Conservation (phyloP, 306 rosid species). For the Prunus salicina region DNA sequence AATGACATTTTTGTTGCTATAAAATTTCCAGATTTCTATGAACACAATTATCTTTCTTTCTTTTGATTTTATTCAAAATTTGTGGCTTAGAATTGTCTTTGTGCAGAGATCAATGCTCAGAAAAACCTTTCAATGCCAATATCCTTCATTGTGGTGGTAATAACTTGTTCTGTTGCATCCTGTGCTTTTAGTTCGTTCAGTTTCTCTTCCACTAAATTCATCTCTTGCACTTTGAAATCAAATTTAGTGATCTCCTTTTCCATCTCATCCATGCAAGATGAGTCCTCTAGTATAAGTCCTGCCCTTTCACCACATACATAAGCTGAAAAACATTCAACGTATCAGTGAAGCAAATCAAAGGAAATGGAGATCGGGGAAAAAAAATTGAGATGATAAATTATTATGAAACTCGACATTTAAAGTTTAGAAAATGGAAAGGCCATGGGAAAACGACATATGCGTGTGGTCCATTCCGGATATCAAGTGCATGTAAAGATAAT, state of each 20-base stretch:
- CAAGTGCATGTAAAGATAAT: no score
- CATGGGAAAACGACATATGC: no score
- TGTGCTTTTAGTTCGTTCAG: conserved; percentile 13
- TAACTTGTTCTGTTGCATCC: neutral
- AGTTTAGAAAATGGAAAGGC: no score
- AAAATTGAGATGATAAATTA: neutral
- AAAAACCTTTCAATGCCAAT: conserved; percentile 37
- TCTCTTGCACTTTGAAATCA: conserved; percentile 18
- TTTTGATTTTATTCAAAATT: no score
- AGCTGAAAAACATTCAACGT: conserved; percentile 1
- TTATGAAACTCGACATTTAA: no score
- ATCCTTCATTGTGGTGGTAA: conserved; percentile 26
- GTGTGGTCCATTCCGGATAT: no score
- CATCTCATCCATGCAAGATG: conserved; percentile 8
- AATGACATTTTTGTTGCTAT: no score
- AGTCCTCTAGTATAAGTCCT: conserved; percentile 12
- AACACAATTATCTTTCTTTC: no score
- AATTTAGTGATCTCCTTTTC: neutral
- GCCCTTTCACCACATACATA: conserved; percentile 20
- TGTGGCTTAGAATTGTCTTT: no score
- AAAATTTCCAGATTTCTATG: no score
- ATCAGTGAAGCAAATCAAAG: neutral
- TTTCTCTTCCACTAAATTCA: conserved; percentile 16
- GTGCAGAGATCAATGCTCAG: no score
- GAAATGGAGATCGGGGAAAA: neutral